Evolutionary conservation across 208 protist species (phyloP).

Genomic region (Acanthamoeba sp.): DNA sequence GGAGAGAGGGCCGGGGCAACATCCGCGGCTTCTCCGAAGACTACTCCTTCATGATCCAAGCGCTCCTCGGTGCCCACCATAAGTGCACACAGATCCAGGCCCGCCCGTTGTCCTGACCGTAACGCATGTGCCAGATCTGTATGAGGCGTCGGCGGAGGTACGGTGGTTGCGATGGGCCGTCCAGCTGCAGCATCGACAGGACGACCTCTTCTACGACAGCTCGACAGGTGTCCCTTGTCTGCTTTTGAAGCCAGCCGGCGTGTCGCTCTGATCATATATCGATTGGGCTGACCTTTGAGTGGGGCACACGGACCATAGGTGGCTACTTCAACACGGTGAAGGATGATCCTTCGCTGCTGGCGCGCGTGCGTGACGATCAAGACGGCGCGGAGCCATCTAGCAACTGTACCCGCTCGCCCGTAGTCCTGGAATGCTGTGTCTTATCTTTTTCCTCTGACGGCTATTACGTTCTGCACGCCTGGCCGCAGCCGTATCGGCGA

Average conservation of each 20-base stretch:
- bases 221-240: neutral
- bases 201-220: conserved; percentile 7
- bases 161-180: conserved; percentile 16
- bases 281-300: neutral
- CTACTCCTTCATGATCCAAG: conserved; percentile 74
- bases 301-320: neutral
- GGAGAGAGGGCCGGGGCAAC: conserved; percentile 60
- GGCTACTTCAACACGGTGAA: conserved; percentile 45
- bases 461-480: neutral
- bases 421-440: neutral
- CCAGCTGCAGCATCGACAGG: neutral
- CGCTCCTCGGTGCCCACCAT: neutral
- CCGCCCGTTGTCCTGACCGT: neutral
- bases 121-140: neutral
- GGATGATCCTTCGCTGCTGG: neutral
- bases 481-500: conserved; percentile 12
- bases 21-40: conserved; percentile 81
- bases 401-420: neutral
- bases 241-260: neutral
- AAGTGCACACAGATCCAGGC: neutral
- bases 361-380: conserved; percentile 29
- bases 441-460: neutral
- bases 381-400: conserved; percentile 58
- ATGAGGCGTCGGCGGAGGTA: conserved; percentile 34
- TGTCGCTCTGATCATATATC: neutral